These are phyloP conservation scores for Fusarium algeriense DNA, from an alignment of 2,329 filamentous ascomycete species.

Conservation along the genomic window DNA sequence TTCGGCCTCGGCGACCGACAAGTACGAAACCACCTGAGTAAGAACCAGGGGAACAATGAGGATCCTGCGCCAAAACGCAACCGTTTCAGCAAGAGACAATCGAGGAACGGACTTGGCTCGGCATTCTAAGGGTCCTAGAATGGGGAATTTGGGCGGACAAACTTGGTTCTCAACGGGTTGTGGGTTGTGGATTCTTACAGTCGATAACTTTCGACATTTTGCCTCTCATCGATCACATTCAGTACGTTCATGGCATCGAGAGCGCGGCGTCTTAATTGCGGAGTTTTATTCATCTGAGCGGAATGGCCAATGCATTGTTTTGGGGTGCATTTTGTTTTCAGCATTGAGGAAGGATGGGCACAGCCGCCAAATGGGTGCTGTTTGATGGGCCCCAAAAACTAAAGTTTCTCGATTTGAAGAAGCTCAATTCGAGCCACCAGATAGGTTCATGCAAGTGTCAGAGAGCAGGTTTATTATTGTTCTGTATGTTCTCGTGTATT, in stretches of 20 bases:
- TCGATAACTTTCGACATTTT: slow-evolving; percentile 39
- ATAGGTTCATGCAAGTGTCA: not conserved
- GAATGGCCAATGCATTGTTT: slow-evolving; percentile 43
- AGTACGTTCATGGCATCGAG: slow-evolving; percentile 49
- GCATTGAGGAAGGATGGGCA: slow-evolving; percentile 25
- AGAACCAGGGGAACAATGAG: slow-evolving; percentile 68
- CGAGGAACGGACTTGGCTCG: slow-evolving; percentile 91
- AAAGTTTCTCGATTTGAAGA: slow-evolving; percentile 17
- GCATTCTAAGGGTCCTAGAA: slow-evolving; percentile 71
- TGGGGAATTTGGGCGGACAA: slow-evolving; percentile 20
- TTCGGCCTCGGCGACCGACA: slow-evolving; percentile 64
- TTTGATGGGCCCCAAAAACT: slow-evolving; percentile 6
- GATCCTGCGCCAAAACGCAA: slow-evolving; percentile 68
- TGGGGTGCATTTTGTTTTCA: slow-evolving; percentile 42
- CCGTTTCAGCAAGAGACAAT: slow-evolving; percentile 91
- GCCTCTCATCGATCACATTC: slow-evolving; percentile 42
- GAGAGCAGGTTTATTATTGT: slow-evolving; percentile 1
- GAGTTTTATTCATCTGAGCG: slow-evolving; percentile 46
- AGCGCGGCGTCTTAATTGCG: slow-evolving; percentile 51
- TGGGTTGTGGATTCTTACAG: slow-evolving; percentile 20
- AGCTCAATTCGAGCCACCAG: not conserved
- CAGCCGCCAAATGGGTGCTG: slow-evolving; percentile 1
- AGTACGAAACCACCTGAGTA: slow-evolving; percentile 69
- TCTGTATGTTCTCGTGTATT: slow-evolving; percentile 5
- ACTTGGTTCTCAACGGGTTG: slow-evolving; percentile 18